Conservation (phyloP, 257 asterid genomes). For the Solanum tacnaense region DNA sequence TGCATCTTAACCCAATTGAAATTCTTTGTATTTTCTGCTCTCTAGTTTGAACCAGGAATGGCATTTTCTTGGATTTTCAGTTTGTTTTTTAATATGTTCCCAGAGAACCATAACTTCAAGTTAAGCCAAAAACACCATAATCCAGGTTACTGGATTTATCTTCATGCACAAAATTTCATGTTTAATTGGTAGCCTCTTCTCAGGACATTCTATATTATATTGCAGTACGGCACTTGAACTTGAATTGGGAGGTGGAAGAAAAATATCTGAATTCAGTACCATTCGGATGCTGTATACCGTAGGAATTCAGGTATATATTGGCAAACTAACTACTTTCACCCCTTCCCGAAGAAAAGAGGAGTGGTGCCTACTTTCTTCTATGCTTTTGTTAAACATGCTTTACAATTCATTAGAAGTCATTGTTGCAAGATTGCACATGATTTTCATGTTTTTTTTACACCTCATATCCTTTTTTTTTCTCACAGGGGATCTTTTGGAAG, state of each 20-base stretch:
- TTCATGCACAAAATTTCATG: neutral
- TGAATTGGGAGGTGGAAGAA: constrained; percentile 96
- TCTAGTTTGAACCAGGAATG: neutral
- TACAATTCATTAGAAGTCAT: neutral
- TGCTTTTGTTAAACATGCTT: neutral
- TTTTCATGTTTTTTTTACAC: neutral
- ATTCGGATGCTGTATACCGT: constrained; percentile 75
- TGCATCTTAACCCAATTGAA: neutral
- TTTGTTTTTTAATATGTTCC: neutral
- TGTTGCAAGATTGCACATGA: neutral
- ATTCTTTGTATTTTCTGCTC: neutral
- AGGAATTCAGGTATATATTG: constrained; percentile 63
- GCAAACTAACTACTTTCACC: neutral
- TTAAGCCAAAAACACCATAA: neutral
- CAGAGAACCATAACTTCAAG: neutral
- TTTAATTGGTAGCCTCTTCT: neutral
- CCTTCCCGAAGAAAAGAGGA: neutral
- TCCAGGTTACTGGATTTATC: neutral
- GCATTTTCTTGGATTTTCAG: neutral
- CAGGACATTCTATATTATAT: constrained; percentile 12
- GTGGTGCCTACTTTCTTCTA: neutral
- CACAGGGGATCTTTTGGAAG: constrained; percentile 80
- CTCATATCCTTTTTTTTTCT: constrained; percentile 1
- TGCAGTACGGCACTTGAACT: constrained; percentile 68
- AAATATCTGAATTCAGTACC: constrained; percentile 76